Percentiles rank a stretch among this genome's conserved stretches.
These are phyloP conservation scores for Sisymbrium irio DNA, from an alignment of 345 rosid species.

Conservation along the genomic window DNA sequence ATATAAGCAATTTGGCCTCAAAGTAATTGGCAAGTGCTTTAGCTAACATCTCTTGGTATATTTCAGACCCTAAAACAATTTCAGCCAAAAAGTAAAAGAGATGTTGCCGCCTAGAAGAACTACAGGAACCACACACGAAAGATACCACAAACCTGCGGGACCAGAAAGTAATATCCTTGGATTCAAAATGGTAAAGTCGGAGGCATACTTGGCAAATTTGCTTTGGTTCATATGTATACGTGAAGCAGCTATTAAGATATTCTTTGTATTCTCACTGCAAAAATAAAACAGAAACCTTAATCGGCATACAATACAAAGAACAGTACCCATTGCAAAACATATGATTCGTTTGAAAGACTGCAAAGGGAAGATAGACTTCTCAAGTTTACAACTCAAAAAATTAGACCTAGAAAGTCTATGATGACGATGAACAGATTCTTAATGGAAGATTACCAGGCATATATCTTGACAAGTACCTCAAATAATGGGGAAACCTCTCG, in stretches of 20 bases:
- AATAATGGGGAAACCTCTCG: slow-evolving; percentile 75
- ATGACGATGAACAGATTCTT: background rate
- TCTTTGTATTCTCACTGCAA: slow-evolving; percentile 75
- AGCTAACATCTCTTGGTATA: slow-evolving; percentile 88
- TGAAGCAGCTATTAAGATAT: slow-evolving; percentile 72
- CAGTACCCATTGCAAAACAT: background rate
- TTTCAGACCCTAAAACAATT: slow-evolving; percentile 69
- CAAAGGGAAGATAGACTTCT: background rate
- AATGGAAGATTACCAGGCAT: background rate
- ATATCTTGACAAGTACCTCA: slow-evolving; percentile 53
- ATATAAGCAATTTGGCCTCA: slow-evolving; percentile 77
- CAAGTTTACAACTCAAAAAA: too few relatives aligned
- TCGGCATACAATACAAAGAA: background rate
- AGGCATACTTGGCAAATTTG: slow-evolving; percentile 65
- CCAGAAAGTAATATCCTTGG: slow-evolving; percentile 94
- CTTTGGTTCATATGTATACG: slow-evolving; percentile 79
- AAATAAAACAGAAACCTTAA: slow-evolving; percentile 6
- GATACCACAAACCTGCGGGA: slow-evolving; percentile 66
- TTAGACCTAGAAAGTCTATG: too few relatives aligned
- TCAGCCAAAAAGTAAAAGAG: slow-evolving; percentile 4
- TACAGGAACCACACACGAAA: slow-evolving; percentile 9
- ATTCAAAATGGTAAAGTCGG: slow-evolving; percentile 62
- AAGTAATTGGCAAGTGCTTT: slow-evolving; percentile 83
- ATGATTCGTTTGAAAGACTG: background rate
- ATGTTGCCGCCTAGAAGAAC: slow-evolving; percentile 13